These are phyloP conservation scores for Narthecium ossifragum DNA, from an alignment of 106 monocot genomes.

Conservation along the genomic window DNA sequence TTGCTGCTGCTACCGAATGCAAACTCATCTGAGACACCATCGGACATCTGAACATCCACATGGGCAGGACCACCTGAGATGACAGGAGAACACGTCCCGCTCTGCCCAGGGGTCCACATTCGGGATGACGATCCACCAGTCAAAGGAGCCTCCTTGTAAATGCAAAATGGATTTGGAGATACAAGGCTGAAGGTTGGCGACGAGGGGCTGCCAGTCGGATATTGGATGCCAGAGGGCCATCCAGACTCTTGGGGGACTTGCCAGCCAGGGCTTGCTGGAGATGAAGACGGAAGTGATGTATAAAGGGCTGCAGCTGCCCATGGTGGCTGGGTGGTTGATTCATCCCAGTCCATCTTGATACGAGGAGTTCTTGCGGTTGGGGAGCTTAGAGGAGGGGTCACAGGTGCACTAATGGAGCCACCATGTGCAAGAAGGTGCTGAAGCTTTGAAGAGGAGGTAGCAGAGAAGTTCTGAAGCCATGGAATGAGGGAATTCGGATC, in stretches of 20 bases:
- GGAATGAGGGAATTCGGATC: slow-evolving; percentile 36
- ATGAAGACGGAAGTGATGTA: slow-evolving; percentile 29
- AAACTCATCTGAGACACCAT: slow-evolving; percentile 42
- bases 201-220: slow-evolving; percentile 17
- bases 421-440: slow-evolving; percentile 24
- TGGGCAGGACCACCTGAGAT: slow-evolving; percentile 6
- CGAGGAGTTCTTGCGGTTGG: slow-evolving; percentile 47
- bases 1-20: slow-evolving; percentile 52
- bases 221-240: slow-evolving; percentile 23
- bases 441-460: slow-evolving; percentile 17
- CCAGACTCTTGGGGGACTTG: slow-evolving; percentile 17
- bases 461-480: slow-evolving; percentile 45
- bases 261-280: slow-evolving; percentile 42
- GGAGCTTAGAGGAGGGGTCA: slow-evolving; percentile 61
- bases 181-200: slow-evolving; percentile 57
- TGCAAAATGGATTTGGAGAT: slow-evolving; percentile 37
- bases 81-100: slow-evolving; percentile 40
- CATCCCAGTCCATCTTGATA: slow-evolving; percentile 32
- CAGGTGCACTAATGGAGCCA: slow-evolving; percentile 63
- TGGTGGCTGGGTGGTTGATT: slow-evolving; percentile 10
- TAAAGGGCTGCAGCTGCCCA: slow-evolving; percentile 18
- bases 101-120: slow-evolving; percentile 50
- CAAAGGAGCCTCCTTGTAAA: slow-evolving; percentile 26
- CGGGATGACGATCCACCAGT: slow-evolving; percentile 24
- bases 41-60: slow-evolving; percentile 23